phyloP scores from a whole-genome alignment of 1,284 basidiomycete genomes.

The Tausonia pullulans region DNA sequence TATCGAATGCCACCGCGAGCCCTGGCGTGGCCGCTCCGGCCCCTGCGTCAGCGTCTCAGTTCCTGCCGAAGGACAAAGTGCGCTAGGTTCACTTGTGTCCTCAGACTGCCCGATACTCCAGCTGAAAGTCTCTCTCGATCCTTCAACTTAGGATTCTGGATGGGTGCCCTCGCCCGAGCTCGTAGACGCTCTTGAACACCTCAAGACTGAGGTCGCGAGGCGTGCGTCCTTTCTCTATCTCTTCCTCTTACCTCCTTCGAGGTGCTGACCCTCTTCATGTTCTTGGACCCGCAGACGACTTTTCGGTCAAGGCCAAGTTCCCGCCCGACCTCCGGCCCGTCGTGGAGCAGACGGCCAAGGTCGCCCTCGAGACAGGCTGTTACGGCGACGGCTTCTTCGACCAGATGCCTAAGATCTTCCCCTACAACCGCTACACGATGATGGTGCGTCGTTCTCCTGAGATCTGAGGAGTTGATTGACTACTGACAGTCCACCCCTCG shows the following conservation, averaged over 20 bases:
- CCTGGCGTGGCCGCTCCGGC: no score
- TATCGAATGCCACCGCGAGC: no score
- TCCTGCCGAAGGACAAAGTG: no score
- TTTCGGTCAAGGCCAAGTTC: conserved; percentile 62
- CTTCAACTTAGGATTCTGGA: not conserved
- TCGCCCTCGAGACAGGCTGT: conserved; percentile 70
- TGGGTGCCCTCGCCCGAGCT: not conserved
- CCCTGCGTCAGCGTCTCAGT: no score
- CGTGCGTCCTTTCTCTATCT: not conserved
- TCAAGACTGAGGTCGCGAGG: not conserved
- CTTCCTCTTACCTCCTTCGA: not conserved
- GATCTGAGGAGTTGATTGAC: not conserved
- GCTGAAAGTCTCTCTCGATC: no score
- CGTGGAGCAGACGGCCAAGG: conserved; percentile 55
- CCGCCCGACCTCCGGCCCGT: conserved; percentile 63
- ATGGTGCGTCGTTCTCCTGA: conserved; percentile 40
- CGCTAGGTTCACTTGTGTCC: no score
- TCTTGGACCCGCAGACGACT: conserved; percentile 3
- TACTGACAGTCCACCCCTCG: not conserved
- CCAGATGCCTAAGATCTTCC: conserved; percentile 73
- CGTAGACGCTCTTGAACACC: not conserved
- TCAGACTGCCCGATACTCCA: no score
- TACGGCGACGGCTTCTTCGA: conserved; percentile 88
- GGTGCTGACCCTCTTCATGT: not conserved
- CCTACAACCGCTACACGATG: conserved; percentile 87